A percentile compares a stretch with the other conserved stretches of the same genome.
Evolutionary conservation across 2,329 filamentous ascomycete genomes (phyloP).

Genomic region (Aspergillus terreus): DNA sequence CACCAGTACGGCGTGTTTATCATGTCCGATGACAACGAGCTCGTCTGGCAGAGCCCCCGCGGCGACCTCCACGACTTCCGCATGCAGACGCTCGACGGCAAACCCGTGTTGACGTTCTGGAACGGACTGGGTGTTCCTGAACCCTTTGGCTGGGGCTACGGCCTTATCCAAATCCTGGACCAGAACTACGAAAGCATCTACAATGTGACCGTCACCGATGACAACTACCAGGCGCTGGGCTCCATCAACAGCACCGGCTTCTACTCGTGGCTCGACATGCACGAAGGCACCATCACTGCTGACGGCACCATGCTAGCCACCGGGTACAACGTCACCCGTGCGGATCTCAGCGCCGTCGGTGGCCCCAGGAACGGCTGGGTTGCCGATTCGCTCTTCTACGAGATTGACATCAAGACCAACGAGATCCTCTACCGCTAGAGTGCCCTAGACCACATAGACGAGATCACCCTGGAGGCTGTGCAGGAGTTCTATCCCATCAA

Average conservation of each 20-base stretch:
- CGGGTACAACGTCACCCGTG: constrained; percentile 23
- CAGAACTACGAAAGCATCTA: constrained; percentile 24
- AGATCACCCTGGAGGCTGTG: not conserved
- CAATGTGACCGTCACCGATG: constrained; percentile 18
- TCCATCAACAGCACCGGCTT: constrained; percentile 19
- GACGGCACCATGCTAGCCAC: constrained; percentile 26
- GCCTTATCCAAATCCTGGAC: constrained; percentile 23
- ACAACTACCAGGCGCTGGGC: constrained; percentile 15
- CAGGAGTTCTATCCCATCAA: not conserved
- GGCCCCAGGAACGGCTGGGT: constrained; percentile 26
- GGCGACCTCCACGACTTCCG: constrained; percentile 21
- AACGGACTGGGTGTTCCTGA: constrained; percentile 18
- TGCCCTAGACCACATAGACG: constrained; percentile 19
- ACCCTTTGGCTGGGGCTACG: constrained; percentile 18
- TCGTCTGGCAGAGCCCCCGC: constrained; percentile 25
- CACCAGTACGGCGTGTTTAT: constrained; percentile 18
- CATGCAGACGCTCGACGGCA: constrained; percentile 21
- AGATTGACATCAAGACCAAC: constrained; percentile 26
- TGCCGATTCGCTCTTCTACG: constrained; percentile 25
- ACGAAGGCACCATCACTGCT: constrained; percentile 23
- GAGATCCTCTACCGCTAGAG: constrained; percentile 27
- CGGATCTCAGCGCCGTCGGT: constrained; percentile 23
- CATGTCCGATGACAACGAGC: constrained; percentile 14
- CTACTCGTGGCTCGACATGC: constrained; percentile 16
- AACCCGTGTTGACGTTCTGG: constrained; percentile 26